Conservation (phyloP, 2,329 filamentous ascomycete species). For the Emergomyces orientalis region DNA sequence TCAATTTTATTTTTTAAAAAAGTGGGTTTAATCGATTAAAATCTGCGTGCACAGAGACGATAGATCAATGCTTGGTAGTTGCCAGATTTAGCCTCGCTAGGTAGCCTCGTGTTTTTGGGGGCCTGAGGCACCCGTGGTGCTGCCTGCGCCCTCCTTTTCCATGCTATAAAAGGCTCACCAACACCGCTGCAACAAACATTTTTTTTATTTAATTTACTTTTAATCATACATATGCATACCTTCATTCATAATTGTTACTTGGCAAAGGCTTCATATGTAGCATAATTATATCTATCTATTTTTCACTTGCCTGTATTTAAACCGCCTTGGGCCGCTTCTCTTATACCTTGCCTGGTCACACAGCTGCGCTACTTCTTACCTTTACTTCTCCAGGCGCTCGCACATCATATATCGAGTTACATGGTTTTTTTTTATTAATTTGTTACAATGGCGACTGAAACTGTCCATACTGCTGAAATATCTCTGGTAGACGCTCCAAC, state of each 20-base stretch:
- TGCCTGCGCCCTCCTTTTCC: neutral
- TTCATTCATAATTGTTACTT: neutral
- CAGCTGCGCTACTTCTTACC: neutral
- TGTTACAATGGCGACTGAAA: constrained; percentile 12
- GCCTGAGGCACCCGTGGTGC: neutral
- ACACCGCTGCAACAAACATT: neutral
- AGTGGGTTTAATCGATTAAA: neutral
- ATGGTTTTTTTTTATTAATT: neutral
- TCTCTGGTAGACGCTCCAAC: constrained; percentile 50
- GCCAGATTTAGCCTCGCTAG: neutral
- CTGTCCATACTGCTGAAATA: constrained; percentile 24
- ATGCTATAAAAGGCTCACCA: neutral
- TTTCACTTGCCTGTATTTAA: neutral
- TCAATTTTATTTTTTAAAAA: neutral
- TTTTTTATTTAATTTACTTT: neutral
- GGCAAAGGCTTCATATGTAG: neutral
- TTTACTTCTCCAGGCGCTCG: neutral
- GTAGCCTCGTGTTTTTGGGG: neutral
- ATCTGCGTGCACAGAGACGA: neutral
- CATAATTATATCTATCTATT: neutral
- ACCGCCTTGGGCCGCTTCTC: neutral
- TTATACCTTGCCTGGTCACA: neutral
- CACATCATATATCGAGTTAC: neutral
- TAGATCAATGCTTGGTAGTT: neutral
- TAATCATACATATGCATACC: neutral